These are phyloP conservation scores for Neobulgaria alba DNA, from an alignment of 2,329 filamentous ascomycete species.

Conservation along the genomic window DNA sequence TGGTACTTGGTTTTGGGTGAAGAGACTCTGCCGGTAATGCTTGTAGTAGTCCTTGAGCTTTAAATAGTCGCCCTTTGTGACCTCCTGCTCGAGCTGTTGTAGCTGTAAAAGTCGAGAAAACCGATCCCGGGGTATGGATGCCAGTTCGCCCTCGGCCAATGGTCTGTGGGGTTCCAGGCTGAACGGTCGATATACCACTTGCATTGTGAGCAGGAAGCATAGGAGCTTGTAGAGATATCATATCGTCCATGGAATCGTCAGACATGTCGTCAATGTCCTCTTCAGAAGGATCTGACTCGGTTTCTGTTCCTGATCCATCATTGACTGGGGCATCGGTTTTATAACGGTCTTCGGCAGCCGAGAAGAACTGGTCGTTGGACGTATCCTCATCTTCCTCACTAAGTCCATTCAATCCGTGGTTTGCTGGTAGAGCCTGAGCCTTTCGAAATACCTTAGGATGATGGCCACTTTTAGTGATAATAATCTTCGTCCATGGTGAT, in stretches of 20 bases:
- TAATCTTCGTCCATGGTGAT: conserved; percentile 69
- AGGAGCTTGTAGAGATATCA: conserved; percentile 82
- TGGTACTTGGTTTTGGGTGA: conserved; percentile 67
- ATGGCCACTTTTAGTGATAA: conserved; percentile 59
- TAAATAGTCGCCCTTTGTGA: conserved; percentile 72
- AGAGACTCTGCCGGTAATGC: conserved; percentile 69
- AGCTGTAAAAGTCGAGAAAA: conserved; percentile 81
- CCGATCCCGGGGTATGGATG: conserved; percentile 73
- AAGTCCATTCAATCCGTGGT: conserved; percentile 50
- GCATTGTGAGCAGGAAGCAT: conserved; percentile 68
- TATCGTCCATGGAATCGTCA: conserved; percentile 85
- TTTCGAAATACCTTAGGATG: conserved; percentile 44
- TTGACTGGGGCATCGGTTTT: conserved; percentile 46
- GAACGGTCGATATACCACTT: conserved; percentile 71
- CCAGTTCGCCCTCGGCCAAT: conserved; percentile 56
- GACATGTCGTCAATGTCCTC: conserved; percentile 69
- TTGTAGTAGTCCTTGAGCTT: conserved; percentile 65
- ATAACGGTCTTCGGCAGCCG: conserved; percentile 72
- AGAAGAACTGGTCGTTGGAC: conserved; percentile 85
- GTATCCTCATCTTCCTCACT: conserved; percentile 66
- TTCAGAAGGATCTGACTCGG: conserved; percentile 53
- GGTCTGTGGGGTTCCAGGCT: conserved; percentile 73
- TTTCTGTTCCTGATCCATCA: conserved; percentile 46
- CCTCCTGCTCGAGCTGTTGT: conserved; percentile 69
- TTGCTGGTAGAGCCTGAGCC: conserved; percentile 37